phyloP scores from a whole-genome alignment of 2,329 filamentous ascomycete genomes.

The Rhynchosporium graminicola region DNA sequence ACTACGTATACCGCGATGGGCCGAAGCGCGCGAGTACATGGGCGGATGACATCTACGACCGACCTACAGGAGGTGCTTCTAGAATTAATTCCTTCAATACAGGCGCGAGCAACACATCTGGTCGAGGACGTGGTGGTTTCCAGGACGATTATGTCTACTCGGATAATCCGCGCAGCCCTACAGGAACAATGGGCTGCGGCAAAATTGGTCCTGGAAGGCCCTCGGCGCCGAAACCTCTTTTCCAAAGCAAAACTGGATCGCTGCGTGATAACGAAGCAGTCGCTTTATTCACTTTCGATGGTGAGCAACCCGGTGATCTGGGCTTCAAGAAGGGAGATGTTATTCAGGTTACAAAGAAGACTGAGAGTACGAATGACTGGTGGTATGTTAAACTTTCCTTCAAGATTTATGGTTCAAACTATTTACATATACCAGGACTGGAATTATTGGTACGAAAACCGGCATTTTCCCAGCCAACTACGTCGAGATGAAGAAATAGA shows the following conservation, averaged over 20 bases:
- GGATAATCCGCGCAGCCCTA: slow-evolving; percentile 46
- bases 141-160: slow-evolving; percentile 56
- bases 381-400: slow-evolving; percentile 58
- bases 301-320: slow-evolving; percentile 87
- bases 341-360: slow-evolving; percentile 92
- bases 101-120: slow-evolving; percentile 18
- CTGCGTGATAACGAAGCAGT: slow-evolving; percentile 78
- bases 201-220: slow-evolving; percentile 69
- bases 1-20: slow-evolving; percentile 54
- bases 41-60: slow-evolving; percentile 75
- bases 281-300: slow-evolving; percentile 91
- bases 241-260: slow-evolving; percentile 58
- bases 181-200: slow-evolving; percentile 40
- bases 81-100: slow-evolving; percentile 30
- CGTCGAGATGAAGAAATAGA: slow-evolving; percentile 63
- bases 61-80: slow-evolving; percentile 43
- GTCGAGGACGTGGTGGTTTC: slow-evolving; percentile 45
- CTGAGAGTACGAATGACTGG: slow-evolving; percentile 93
- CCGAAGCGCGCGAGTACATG: slow-evolving; percentile 69
- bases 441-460: slow-evolving; percentile 78
- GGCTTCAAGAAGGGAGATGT: slow-evolving; percentile 97
- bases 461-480: slow-evolving; percentile 92
- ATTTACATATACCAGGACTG: slow-evolving; percentile 64
- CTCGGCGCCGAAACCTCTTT: slow-evolving; percentile 86
- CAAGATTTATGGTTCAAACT: not conserved